Evolutionary conservation across 495 filamentous ascomycete genomes (phyloP), one percentile per base, ranked within the genome.

Genomic region (Xylaria telfairii): DNA sequence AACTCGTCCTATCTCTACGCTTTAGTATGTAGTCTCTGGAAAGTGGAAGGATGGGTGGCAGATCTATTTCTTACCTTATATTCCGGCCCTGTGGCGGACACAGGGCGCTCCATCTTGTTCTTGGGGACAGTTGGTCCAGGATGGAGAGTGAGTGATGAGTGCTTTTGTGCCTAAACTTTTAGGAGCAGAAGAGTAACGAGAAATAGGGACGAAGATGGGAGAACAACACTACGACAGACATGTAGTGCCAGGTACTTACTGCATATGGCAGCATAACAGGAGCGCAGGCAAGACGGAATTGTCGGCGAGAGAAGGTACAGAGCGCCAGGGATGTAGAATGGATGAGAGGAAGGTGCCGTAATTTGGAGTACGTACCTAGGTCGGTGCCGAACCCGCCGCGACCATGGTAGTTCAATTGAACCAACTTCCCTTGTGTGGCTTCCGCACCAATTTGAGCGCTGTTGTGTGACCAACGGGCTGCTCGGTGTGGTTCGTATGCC

Each of bases 1-100:
- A 75, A 64, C 26, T 74, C 75, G 8, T 73, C 37, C 79, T 81
- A 10, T 3, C 47, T 28, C 4, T 24, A 3, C 10, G 6, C 2
- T 34, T 62, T 42, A 62, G 34, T 39, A 61, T 41, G 17, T 24
- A 12, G 4, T 30, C 17, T 32, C 30, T 6, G 2, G 34, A 1
- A 5, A n/a, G 37, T 9, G n/a, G 37, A 26, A 30, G 21, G 5
- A 15, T 24, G 37, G 10, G 0, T 32, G 12, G 34, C 15, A 28
- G 3, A 26, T 41, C n/a, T 24, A 19, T 26, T 30, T 12, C 1
- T 26, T 62, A 62, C 59, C 59, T 44, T 62, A 21, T 26, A 62
- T 28, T 62, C 59, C 12, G n/a, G 3, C 8, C 32, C n/a, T 15
- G 34, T 21, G 10, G 24, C 10, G 32, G 57, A 4, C 21, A 24